Percentiles rank a stretch among this genome's conserved stretches.
These are phyloP conservation scores for Pseudocercospora vitis DNA, from an alignment of 2,329 filamentous ascomycete species.

Conservation along the genomic window DNA sequence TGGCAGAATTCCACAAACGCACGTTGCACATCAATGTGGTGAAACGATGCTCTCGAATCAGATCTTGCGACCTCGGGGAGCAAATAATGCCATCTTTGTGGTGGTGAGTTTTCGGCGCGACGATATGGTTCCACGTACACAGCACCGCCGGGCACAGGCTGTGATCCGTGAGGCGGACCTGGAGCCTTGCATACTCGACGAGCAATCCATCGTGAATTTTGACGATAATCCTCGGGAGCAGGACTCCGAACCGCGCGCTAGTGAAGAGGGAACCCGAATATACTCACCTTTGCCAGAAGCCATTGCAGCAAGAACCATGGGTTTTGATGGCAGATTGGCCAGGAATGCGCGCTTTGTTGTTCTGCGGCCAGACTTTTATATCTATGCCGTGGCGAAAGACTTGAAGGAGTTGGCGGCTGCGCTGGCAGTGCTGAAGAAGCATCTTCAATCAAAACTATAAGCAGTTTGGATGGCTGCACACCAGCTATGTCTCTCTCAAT, in stretches of 20 bases:
- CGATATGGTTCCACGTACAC: neutral
- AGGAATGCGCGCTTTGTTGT: neutral
- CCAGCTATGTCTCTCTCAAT: no score
- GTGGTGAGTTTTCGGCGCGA: neutral
- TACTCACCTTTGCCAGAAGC: neutral
- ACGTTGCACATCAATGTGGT: neutral
- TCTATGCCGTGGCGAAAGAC: slow-evolving; percentile 7
- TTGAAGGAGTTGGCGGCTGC: neutral
- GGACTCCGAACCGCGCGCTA: neutral
- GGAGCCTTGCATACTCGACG: neutral
- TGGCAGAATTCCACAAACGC: slow-evolving; percentile 5
- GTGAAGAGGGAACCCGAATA: neutral
- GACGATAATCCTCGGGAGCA: neutral
- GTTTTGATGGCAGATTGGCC: slow-evolving; percentile 5
- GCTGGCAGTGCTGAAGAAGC: neutral
- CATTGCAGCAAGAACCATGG: neutral
- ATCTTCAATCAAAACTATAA: no score
- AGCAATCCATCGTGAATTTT: neutral
- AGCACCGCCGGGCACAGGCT: neutral
- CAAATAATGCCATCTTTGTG: neutral
- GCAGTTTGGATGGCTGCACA: no score
- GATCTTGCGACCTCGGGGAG: neutral
- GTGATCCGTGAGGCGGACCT: neutral
- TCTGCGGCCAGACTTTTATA: slow-evolving; percentile 9
- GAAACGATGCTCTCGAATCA: neutral